phyloP scores from a whole-genome alignment of 2,329 filamentous ascomycete species.

The Pleomassaria siparia region DNA sequence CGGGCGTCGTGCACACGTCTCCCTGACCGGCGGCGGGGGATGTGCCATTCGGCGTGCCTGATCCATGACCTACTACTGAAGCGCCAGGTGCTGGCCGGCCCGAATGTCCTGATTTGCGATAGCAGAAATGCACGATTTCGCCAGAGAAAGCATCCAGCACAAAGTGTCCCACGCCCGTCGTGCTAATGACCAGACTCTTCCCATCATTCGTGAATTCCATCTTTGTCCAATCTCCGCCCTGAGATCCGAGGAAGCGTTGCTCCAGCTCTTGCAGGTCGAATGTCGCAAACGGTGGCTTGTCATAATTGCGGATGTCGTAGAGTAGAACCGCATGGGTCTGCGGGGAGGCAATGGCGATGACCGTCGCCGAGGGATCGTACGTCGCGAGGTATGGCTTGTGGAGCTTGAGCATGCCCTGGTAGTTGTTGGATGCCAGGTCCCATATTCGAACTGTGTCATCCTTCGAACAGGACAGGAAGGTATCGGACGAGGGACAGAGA shows the following conservation, averaged over 20 bases:
- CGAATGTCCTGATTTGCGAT: conserved; percentile 47
- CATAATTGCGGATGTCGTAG: conserved; percentile 92
- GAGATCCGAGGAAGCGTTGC: conserved; percentile 44
- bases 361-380: conserved; percentile 88
- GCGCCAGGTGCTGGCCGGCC: conserved; percentile 50
- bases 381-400: conserved; percentile 79
- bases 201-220: conserved; percentile 97
- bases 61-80: conserved; percentile 53
- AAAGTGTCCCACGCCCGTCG: conserved; percentile 82
- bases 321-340: conserved; percentile 77
- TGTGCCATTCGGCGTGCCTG: conserved; percentile 49
- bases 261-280: conserved; percentile 78
- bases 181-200: conserved; percentile 80
- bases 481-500: conserved; percentile 83
- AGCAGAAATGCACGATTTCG: conserved; percentile 71
- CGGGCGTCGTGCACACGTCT: conserved; percentile 85
- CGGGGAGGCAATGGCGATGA: conserved; percentile 87
- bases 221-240: conserved; percentile 75
- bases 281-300: conserved; percentile 83
- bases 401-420: conserved; percentile 78
- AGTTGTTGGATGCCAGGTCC: conserved; percentile 80
- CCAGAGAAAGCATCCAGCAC: conserved; percentile 93
- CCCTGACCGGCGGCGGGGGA: conserved; percentile 55
- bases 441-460: conserved; percentile 92
- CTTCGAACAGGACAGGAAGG: conserved; percentile 86